Base-by-base conservation (phyloP, 768 basidiomycete species). In the Trametopsis cervina region DNA sequence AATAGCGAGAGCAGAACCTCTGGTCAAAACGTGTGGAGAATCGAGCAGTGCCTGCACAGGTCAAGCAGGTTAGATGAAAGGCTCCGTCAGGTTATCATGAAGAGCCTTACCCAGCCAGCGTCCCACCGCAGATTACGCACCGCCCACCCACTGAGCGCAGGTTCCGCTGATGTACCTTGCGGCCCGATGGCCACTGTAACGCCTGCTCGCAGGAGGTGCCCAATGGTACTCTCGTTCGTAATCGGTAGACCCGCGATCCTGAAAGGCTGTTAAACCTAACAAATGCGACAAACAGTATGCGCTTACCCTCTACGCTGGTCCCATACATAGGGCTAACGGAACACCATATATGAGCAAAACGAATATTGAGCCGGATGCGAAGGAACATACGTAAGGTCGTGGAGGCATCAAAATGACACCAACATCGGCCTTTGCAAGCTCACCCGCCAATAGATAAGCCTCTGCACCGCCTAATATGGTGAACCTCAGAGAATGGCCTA, bases 221-320 rank as follows among this genome's bases (percentile, higher is more conserved):
- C 70, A 4, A 83, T 65, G 0, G 77, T 64, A 7, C 73, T 80
- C 5, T 83, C 67, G 9, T 65, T 60, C 2, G 80, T 72, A 17
- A 82, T 58, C 0, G 90, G 90, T 0, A 81, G 81, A 0, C 90
- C 89, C 20, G 85, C 78, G 36, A 79, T 62, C 60, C 83, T 79
- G 52, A 25, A 44, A 20, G 66, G 44, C 27, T 22, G n/a, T 43
- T 37, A 42, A 39, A 22, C 27, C 15, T 39, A 29, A 40, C 27
- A 2, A 20, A 11, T 20, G 9, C 36, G 35, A 24, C 35, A 22
- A 18, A n/a, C 23, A 7, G 24, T n/a, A 4, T 5, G 10, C 24
- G 55, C 80, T 55, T 56, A 83, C 83, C 83, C 74, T 49, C 87
- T 69, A 37, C 76, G 69, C 37, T 70, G 59, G 44, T 87, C 80